Conservation (phyloP, 306 rosid species). For the Rubus idaeus region DNA sequence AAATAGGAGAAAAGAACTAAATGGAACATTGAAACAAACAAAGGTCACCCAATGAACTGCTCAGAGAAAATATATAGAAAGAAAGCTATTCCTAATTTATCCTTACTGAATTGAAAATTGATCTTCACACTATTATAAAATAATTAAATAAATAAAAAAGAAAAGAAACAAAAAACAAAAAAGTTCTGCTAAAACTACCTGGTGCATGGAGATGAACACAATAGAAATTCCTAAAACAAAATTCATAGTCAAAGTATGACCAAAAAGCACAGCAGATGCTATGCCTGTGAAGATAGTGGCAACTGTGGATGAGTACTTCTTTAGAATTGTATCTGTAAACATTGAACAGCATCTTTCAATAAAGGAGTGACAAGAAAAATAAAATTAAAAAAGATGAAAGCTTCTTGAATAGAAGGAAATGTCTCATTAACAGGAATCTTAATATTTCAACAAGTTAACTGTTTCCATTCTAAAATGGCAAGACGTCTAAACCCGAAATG, state of each 20-base stretch:
- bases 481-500: not conserved
- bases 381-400: not conserved
- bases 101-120: conserved; percentile 16
- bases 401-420: conserved; percentile 3
- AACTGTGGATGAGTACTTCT: conserved; percentile 96
- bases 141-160: too few species aligned
- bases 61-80: conserved; percentile 4
- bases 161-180: not conserved
- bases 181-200: conserved; percentile 46
- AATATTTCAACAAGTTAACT: not conserved
- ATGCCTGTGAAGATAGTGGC: conserved; percentile 99
- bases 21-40: conserved; percentile 23
- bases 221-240: conserved; percentile 92
- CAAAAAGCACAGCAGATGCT: conserved; percentile 88
- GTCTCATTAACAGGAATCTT: conserved; percentile 7
- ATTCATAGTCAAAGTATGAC: conserved; percentile 91
- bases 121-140: not conserved
- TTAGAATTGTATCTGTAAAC: conserved; percentile 89
- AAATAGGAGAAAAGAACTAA: conserved; percentile 87
- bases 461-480: conserved; percentile 5
- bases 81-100: not conserved
- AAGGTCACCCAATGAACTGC: conserved; percentile 10
- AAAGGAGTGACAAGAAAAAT: not conserved
- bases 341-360: conserved; percentile 21
- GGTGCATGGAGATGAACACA: conserved; percentile 99